These are phyloP conservation scores for Fusarium transvaalense DNA, from an alignment of 2,329 filamentous ascomycete species.

Conservation along the genomic window DNA sequence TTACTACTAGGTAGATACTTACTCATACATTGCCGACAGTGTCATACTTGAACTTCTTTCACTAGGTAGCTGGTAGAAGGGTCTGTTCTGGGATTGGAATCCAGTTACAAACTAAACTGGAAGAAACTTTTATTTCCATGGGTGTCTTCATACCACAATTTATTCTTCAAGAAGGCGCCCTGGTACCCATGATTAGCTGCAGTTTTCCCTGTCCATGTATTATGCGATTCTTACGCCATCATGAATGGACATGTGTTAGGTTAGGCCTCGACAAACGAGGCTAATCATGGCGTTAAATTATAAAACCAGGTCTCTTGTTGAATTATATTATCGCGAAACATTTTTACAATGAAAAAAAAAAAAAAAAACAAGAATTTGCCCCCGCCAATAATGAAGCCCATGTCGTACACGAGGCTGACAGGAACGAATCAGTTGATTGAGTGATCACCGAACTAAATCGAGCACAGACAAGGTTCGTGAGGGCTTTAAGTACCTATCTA, in stretches of 20 bases:
- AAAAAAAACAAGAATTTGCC: too few relatives aligned
- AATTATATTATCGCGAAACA: neutral
- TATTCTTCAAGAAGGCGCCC: neutral
- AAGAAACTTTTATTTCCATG: neutral
- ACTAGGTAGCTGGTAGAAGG: too few relatives aligned
- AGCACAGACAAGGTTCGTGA: conserved; percentile 31
- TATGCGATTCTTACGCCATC: conserved; percentile 7
- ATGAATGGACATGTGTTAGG: neutral
- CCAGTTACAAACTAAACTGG: too few relatives aligned
- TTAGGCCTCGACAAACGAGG: neutral
- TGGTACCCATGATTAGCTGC: conserved; percentile 6
- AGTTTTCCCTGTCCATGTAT: neutral
- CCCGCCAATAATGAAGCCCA: conserved; percentile 27
- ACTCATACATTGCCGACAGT: neutral
- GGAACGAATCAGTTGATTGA: conserved; percentile 18
- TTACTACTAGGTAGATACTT: neutral
- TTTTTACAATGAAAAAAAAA: neutral
- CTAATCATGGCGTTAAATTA: conserved; percentile 14
- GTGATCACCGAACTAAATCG: conserved; percentile 29
- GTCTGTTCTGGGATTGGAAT: too few relatives aligned
- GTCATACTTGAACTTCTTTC: too few relatives aligned
- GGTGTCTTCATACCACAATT: neutral
- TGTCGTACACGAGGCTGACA: conserved; percentile 29
- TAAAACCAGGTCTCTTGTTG: neutral
- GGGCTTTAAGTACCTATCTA: too few relatives aligned